Conservation (phyloP, 768 basidiomycete genomes). For the Lactarius pseudohatsudake region DNA sequence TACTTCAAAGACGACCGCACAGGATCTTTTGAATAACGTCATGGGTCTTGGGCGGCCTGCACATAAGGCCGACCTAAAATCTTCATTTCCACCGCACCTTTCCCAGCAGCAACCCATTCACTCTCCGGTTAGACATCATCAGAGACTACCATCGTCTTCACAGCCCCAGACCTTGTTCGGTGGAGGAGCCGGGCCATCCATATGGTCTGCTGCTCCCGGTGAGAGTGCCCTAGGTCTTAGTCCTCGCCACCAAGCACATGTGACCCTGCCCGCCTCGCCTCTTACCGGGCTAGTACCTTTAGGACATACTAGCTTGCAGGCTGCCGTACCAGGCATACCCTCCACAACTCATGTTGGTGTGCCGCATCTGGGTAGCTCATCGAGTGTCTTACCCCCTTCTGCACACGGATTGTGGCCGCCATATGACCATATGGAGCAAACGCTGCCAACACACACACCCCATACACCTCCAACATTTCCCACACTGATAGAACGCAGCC, state of each 20-base stretch:
- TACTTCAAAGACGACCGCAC: constrained; percentile 52
- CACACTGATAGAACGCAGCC: constrained; percentile 8
- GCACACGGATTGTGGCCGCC: constrained; percentile 23
- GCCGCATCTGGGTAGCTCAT: background rate
- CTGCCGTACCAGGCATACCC: background rate
- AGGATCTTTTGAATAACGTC: constrained; percentile 63
- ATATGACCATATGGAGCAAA: constrained; percentile 17
- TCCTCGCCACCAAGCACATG: constrained; percentile 20
- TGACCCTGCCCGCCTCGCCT: constrained; percentile 12
- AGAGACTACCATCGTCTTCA: constrained; percentile 35
- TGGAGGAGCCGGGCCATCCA: constrained; percentile 46
- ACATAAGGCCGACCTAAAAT: constrained; percentile 25
- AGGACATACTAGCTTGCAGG: constrained; percentile 14
- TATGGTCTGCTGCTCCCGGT: constrained; percentile 65
- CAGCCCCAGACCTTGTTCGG: constrained; percentile 54
- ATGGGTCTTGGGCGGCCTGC: constrained; percentile 39
- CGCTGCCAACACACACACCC: constrained; percentile 2
- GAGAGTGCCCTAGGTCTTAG: constrained; percentile 35
- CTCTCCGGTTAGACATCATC: constrained; percentile 22
- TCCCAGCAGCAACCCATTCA: constrained; percentile 18
- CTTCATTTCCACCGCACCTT: constrained; percentile 22
- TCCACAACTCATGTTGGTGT: constrained; percentile 1
- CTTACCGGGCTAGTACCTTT: constrained; percentile 5
- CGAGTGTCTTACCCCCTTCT: constrained; percentile 5
- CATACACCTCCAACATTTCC: constrained; percentile 4